Base-by-base conservation (phyloP, 139 green algal species). In the Edaphochlamys debaryana region DNA sequence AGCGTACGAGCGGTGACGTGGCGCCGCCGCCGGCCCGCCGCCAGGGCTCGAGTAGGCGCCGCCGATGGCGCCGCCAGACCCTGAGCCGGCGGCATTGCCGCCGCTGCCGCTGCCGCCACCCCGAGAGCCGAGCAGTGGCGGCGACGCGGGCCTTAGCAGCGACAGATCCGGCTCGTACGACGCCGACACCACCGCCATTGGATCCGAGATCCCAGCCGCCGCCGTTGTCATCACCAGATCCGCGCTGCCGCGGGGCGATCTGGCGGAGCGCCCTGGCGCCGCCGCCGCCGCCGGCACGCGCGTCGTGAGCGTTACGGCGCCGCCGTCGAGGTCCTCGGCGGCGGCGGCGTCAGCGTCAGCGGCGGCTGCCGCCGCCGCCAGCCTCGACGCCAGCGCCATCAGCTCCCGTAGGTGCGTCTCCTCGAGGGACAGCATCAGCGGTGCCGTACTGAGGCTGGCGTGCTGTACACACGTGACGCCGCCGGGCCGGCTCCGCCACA, bases 381-480 rank as follows among this genome's bases (percentile, higher is more conserved):
- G n/a, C 50, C 38, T 58, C 8, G 71, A 45, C 30, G 76, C 67
- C 40, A 92, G 83, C 22, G 85, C 67, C 36, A 85, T 50, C 13
- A 96, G 84, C 64, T 85, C 50, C 30, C 85, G 73, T 2, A 93
- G 42, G 69, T 94, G 89, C 38, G 81, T 69, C 87, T 96, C 93
- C 69, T 96, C 94, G 20, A 95, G 48, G 54, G 85, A 92, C 11
- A 96, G 37, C 2, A 88, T 85, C 25, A 94, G 20, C 0, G 92
- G 90, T 1, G 89, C 86, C 19, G 91, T 30, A 20, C 89, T 42
- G 42, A 96, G 56, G 63, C 88, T 82, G 0, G 94, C 77, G 2
- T 89, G 68, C 83, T 98, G 90, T 1, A 97, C 66, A 75, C 95
- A 98, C 70, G 95, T 37, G n/a, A 96, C 93, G 20, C 92, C 90